A percentile compares a stretch with the other conserved stretches of the same genome.
phyloP scores from a whole-genome alignment of 805 yeast genomes.

The Millerago galiae region DNA sequence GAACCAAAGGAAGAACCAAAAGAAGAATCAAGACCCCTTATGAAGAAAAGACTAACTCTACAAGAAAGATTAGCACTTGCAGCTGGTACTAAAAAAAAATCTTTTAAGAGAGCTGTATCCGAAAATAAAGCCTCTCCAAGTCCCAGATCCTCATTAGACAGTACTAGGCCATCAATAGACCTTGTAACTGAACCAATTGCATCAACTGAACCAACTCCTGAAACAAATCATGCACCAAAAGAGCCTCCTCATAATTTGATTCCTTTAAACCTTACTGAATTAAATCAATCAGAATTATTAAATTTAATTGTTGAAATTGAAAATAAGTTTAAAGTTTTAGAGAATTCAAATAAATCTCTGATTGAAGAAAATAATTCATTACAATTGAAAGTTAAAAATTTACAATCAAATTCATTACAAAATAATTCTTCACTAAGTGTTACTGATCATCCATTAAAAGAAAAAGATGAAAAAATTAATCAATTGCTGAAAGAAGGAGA shows the following conservation, averaged over 20 bases:
- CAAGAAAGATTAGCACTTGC: slow-evolving; percentile 85
- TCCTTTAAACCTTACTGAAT: slow-evolving; percentile 9
- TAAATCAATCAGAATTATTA: slow-evolving; percentile 13
- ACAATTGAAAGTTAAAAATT: slow-evolving; percentile 16
- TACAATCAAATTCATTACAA: not conserved
- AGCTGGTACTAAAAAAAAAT: slow-evolving; percentile 36
- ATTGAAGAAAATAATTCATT: slow-evolving; percentile 18
- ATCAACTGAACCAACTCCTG: not conserved
- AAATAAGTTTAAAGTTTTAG: slow-evolving; percentile 8
- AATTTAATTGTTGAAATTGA: slow-evolving; percentile 13
- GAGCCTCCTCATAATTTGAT: not conserved
- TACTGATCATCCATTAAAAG: slow-evolving; percentile 25
- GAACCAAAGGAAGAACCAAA: not conserved
- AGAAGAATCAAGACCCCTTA: slow-evolving; percentile 13
- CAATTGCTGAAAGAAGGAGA: slow-evolving; percentile 74
- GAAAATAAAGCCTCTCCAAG: not conserved
- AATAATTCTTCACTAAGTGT: not conserved
- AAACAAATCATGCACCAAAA: not conserved
- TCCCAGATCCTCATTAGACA: slow-evolving; percentile 7
- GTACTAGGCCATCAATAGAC: slow-evolving; percentile 1
- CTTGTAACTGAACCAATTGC: not conserved
- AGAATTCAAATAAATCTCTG: slow-evolving; percentile 14
- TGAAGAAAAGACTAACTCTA: slow-evolving; percentile 61
- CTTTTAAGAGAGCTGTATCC: slow-evolving; percentile 7
- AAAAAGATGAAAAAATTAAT: slow-evolving; percentile 53